A percentile compares a stretch with the other conserved stretches of the same genome.
Evolutionary conservation across 2,329 filamentous ascomycete genomes (phyloP).

Genomic region (Pseudogymnoascus sp.): DNA sequence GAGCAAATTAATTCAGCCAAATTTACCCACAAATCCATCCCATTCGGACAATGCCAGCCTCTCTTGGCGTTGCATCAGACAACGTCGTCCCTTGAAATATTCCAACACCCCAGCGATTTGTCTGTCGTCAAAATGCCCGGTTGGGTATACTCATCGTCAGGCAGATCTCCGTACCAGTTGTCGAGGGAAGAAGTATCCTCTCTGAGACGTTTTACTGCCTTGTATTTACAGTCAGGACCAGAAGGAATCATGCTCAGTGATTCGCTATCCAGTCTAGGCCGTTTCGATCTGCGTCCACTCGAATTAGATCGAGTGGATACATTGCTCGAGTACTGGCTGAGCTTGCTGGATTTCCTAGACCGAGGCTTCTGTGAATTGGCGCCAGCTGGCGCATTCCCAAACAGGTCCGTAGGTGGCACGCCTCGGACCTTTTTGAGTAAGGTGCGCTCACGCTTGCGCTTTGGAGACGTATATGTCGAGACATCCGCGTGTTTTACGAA

Average conservation of each 20-base stretch:
- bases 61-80: neutral
- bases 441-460: neutral
- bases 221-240: neutral
- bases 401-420: neutral
- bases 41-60: too few species aligned
- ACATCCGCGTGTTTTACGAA: neutral
- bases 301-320: neutral
- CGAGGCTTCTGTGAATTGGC: neutral
- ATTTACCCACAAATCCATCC: neutral
- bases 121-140: neutral
- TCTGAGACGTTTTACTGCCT: neutral
- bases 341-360: neutral
- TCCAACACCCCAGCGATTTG: neutral
- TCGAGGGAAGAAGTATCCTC: neutral
- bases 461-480: neutral
- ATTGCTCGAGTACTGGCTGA: neutral
- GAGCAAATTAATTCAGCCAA: neutral
- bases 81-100: neutral
- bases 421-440: neutral
- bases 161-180: neutral
- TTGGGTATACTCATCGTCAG: neutral
- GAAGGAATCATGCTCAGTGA: neutral
- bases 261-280: neutral
- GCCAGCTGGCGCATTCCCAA: neutral
- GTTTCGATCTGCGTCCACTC: neutral